A percentile compares a stretch with the other conserved stretches of the same genome.
Conservation (phyloP, 2,329 filamentous ascomycete species). For the Cladophialophora immunda region DNA sequence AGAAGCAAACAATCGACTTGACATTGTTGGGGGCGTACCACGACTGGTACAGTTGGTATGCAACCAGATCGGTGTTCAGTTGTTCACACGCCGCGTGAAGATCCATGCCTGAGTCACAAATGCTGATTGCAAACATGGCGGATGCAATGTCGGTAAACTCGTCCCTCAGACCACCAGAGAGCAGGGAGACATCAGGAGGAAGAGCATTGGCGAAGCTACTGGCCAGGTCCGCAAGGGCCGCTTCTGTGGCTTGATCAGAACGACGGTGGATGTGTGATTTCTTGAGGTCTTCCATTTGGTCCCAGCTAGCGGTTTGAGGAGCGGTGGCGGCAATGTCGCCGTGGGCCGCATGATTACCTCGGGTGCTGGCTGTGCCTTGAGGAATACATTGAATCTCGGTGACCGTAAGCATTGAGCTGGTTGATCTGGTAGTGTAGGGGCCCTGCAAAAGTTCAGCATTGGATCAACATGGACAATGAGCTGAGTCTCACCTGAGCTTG, state of each 20-base stretch:
- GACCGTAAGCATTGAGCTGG: constrained; percentile 35
- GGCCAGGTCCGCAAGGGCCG: constrained; percentile 21
- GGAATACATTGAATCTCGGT: constrained; percentile 39
- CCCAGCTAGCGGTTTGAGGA: constrained; percentile 6
- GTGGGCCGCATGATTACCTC: constrained; percentile 23
- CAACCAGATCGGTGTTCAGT: constrained; percentile 29
- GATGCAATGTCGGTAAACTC: constrained; percentile 29
- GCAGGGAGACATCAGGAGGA: constrained; percentile 26
- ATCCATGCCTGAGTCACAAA: constrained; percentile 35
- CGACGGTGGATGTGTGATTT: constrained; percentile 23
- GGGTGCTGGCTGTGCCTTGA: constrained; percentile 30
- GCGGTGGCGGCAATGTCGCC: constrained; percentile 13
- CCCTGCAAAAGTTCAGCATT: constrained; percentile 33
- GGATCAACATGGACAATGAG: neutral
- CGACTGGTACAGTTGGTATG: constrained; percentile 27
- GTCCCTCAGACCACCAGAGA: constrained; percentile 25
- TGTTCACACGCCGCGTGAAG: constrained; percentile 29
- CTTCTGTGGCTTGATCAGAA: constrained; percentile 15
- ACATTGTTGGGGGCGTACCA: constrained; percentile 31
- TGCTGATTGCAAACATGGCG: constrained; percentile 34
- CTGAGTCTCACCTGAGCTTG: constrained; percentile 27
- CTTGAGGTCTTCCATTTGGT: constrained; percentile 10
- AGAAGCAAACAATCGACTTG: constrained; percentile 32
- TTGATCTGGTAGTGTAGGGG: constrained; percentile 33
- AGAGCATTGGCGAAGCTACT: constrained; percentile 25